Evolutionary conservation across 2,329 filamentous ascomycete genomes (phyloP), one percentile per base, ranked within the genome.

Genomic region (Mycosphaerella arachidis): DNA sequence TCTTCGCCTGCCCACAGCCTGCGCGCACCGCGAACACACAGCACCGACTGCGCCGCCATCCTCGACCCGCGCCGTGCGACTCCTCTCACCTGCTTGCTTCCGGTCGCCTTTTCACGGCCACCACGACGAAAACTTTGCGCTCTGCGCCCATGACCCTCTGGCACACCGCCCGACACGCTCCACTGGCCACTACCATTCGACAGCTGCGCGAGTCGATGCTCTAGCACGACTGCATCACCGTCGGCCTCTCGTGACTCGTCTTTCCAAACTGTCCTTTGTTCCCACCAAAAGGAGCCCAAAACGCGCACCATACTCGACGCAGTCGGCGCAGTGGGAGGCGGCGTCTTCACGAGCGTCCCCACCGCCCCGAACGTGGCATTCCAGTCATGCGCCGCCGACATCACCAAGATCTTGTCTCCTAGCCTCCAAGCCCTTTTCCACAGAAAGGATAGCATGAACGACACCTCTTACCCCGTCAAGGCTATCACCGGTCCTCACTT

Each of bases 381-480:
- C 59, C 67, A 68, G 72, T 69, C 71, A 74, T 74, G 72, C 71
- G 71, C 71, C 71, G 70, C 68, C 66, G 68, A 64, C 62, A 62
- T 60, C 66, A 63, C 60, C 53, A 63, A 63, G 58, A 64, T 61
- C 62, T 66, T 61, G 66, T 68, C 64, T 71, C 70, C 63, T 73
- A 69, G 71, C 62, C 63, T 66, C 62, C 62, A 63, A 60, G 62
- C 62, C 63, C 61, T 63, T 64, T 60, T 60, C 53, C 65, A 53
- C 61, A 67, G 69, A 67, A 67, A 70, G 66, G 70, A 72, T 73
- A 74, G 72, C 71, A 74, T 74, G 72, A 74, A 70, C 64, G 72
- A 74, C 65, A 63, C 68, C 60, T 61, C 62, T 48, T 69, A 70
- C 57, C 66, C 71, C 61, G 63, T 66, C 63, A 67, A 71, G 66